Conservation (phyloP, 148 eudicot species). For the Rhododendron williamsianum region DNA sequence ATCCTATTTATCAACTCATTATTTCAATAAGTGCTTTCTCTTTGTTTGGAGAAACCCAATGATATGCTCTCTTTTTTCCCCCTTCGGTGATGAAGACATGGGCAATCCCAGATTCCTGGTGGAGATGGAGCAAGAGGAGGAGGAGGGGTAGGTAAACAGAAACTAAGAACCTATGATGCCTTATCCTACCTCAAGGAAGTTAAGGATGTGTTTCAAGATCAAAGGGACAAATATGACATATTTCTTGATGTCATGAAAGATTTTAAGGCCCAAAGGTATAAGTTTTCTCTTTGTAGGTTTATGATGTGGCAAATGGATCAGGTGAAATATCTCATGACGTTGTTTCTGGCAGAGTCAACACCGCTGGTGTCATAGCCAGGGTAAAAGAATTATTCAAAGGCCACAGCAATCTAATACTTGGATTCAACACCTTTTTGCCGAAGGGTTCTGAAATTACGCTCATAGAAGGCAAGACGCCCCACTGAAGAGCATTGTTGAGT, state of each 20-base stretch:
- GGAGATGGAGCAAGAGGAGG: slow-evolving; percentile 8
- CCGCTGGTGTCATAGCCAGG: slow-evolving; percentile 84
- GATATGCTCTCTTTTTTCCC: neutral
- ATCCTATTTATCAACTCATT: no score
- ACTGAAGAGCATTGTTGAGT: slow-evolving; percentile 77
- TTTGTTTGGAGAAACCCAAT: neutral
- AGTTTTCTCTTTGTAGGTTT: slow-evolving; percentile 1
- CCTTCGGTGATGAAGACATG: slow-evolving; percentile 39
- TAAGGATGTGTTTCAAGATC: slow-evolving; percentile 84
- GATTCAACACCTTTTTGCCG: slow-evolving; percentile 94
- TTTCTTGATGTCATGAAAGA: no score
- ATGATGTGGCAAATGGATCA: neutral
- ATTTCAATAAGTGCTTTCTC: no score
- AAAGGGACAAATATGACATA: slow-evolving; percentile 48
- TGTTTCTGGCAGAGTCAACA: slow-evolving; percentile 62
- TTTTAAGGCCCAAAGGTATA: no score
- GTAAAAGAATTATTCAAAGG: slow-evolving; percentile 92
- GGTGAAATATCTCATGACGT: neutral
- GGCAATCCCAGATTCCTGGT: slow-evolving; percentile 38
- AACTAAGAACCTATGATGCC: slow-evolving; percentile 88
- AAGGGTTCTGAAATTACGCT: slow-evolving; percentile 85
- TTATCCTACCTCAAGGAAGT: slow-evolving; percentile 87
- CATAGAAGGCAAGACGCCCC: slow-evolving; percentile 62
- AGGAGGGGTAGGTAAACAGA: slow-evolving; percentile 26
- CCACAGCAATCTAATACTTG: slow-evolving; percentile 74